These are phyloP conservation scores for Alternaria rosae DNA, from an alignment of 2,329 filamentous ascomycete species.

Conservation along the genomic window DNA sequence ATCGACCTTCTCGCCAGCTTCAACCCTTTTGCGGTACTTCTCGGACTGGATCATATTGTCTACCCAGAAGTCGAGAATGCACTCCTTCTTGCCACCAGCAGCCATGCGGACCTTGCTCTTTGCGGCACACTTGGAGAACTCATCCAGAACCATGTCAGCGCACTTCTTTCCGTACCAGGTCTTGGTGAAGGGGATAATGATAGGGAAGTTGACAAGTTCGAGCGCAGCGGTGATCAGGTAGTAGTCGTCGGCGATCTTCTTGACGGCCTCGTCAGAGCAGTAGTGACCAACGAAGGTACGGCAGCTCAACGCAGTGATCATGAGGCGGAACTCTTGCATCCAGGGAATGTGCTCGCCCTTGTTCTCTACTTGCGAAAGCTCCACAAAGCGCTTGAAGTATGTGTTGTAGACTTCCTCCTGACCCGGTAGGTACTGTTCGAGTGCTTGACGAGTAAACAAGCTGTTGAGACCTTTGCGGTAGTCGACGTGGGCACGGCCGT, in stretches of 20 bases:
- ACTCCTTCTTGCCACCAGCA: slow-evolving; percentile 83
- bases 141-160: slow-evolving; percentile 86
- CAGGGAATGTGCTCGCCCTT: slow-evolving; percentile 80
- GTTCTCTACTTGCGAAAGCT: slow-evolving; percentile 73
- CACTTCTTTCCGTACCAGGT: slow-evolving; percentile 98
- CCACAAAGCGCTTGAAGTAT: slow-evolving; percentile 82
- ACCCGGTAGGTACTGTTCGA: slow-evolving; percentile 86
- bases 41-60: slow-evolving; percentile 80
- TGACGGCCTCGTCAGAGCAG: slow-evolving; percentile 86
- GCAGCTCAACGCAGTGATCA: slow-evolving; percentile 94
- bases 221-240: slow-evolving; percentile 95
- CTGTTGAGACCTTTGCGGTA: slow-evolving; percentile 97
- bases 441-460: slow-evolving; percentile 89
- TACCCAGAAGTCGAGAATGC: slow-evolving; percentile 96
- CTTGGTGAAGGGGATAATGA: slow-evolving; percentile 94
- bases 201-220: slow-evolving; percentile 87
- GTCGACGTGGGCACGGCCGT: slow-evolving; percentile 93
- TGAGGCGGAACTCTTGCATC: slow-evolving; percentile 90
- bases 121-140: slow-evolving; percentile 89
- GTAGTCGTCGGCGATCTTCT: slow-evolving; percentile 96
- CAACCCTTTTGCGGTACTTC: slow-evolving; percentile 79
- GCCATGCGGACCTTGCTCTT: slow-evolving; percentile 94
- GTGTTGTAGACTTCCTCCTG: slow-evolving; percentile 90
- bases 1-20: slow-evolving; percentile 66
- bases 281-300: slow-evolving; percentile 98